Evolutionary conservation across 2,329 filamentous ascomycete genomes (phyloP).

Genomic region (Pezicula neosporulosa): DNA sequence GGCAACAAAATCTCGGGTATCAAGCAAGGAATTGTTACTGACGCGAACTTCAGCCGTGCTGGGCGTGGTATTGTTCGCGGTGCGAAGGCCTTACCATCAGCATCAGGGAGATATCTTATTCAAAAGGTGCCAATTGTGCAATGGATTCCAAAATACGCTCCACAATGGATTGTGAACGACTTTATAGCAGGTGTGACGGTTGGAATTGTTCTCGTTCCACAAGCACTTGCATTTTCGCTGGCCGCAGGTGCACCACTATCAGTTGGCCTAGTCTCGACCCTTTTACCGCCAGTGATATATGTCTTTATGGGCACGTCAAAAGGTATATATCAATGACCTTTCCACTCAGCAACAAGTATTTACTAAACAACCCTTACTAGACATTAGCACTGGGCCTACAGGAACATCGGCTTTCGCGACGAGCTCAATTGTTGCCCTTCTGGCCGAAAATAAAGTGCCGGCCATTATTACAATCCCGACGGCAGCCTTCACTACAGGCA

Average conservation of each 20-base stretch:
- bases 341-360: not conserved
- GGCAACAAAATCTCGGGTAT: not conserved
- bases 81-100: conserved; percentile 26
- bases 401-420: conserved; percentile 63
- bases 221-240: conserved; percentile 56
- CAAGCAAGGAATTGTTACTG: not conserved
- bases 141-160: conserved; percentile 60
- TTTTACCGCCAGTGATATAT: conserved; percentile 54
- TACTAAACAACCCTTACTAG: conserved; percentile 42
- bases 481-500: conserved; percentile 61
- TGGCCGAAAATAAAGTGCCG: conserved; percentile 44
- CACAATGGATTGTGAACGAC: conserved; percentile 58
- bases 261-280: conserved; percentile 56
- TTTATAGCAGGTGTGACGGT: conserved; percentile 58
- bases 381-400: conserved; percentile 51
- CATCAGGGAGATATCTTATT: conserved; percentile 50
- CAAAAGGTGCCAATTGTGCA: conserved; percentile 59
- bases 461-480: conserved; percentile 56
- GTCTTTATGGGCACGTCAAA: conserved; percentile 60
- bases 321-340: conserved; percentile 33
- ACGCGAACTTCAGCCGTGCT: conserved; percentile 12
- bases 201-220: conserved; percentile 57
- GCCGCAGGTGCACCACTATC: conserved; percentile 60
- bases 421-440: conserved; percentile 51
- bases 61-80: conserved; percentile 8